phyloP scores from a whole-genome alignment of 805 yeast genomes.

The Ogataea kodamae region DNA sequence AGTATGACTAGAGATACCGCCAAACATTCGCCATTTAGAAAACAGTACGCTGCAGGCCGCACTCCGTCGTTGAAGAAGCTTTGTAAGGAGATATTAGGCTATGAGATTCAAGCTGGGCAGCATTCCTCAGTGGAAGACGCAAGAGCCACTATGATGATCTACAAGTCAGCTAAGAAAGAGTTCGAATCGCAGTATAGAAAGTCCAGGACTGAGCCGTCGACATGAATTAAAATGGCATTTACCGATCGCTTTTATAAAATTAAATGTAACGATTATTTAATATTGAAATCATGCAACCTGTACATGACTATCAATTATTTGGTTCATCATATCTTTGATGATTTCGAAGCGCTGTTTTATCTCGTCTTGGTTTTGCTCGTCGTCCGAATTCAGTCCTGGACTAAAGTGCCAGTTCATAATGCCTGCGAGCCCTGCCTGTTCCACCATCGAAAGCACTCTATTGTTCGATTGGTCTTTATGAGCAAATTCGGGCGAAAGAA shows the following conservation, averaged over 20 bases:
- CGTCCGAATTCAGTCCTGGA: too few relatives aligned
- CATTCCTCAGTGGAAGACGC: constrained; percentile 94
- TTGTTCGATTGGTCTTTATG: constrained; percentile 21
- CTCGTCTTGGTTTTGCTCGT: too few relatives aligned
- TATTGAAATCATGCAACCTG: too few relatives aligned
- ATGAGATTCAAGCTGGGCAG: constrained; percentile 66
- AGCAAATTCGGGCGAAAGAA: constrained; percentile 32
- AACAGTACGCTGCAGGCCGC: constrained; percentile 57
- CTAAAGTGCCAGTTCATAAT: constrained; percentile 18
- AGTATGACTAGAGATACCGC: constrained; percentile 71
- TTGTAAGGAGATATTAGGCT: constrained; percentile 49
- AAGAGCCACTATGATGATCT: constrained; percentile 80
- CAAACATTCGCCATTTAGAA: constrained; percentile 52
- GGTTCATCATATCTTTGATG: constrained; percentile 20
- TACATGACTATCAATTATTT: constrained; percentile 19
- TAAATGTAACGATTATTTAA: too few relatives aligned
- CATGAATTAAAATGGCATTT: too few relatives aligned
- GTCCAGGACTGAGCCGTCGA: too few relatives aligned
- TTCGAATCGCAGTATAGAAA: constrained; percentile 43
- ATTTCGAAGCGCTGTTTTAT: too few relatives aligned
- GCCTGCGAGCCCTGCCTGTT: constrained; percentile 23
- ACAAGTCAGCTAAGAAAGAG: constrained; percentile 55
- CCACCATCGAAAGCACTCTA: constrained; percentile 22
- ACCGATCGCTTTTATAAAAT: too few relatives aligned
- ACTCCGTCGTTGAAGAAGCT: constrained; percentile 72